Conservation (phyloP, 805 yeast species). For the Metschnikowia bowlesiae region DNA sequence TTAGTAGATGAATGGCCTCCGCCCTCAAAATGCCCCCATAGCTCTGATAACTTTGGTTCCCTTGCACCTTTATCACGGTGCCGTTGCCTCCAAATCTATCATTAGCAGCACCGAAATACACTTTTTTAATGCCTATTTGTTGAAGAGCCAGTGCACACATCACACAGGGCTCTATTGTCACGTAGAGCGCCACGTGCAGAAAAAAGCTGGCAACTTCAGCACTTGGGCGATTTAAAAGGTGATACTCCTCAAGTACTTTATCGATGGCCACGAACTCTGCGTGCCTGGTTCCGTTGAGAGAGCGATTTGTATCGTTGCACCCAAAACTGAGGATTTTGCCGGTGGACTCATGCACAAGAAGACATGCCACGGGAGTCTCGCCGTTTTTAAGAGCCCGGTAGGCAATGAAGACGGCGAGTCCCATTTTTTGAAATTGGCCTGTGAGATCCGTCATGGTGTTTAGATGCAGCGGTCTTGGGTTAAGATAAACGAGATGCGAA, state of each 20-base stretch:
- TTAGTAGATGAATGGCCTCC: conserved; percentile 76
- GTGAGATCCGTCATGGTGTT: conserved; percentile 7
- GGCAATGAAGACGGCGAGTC: conserved; percentile 52
- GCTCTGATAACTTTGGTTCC: conserved; percentile 42
- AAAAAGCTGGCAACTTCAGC: conserved; percentile 35
- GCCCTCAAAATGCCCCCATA: conserved; percentile 75
- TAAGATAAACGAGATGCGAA: conserved; percentile 2
- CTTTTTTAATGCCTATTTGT: conserved; percentile 69
- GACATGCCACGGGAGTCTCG: conserved; percentile 85
- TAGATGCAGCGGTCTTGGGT: background rate
- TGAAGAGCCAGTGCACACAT: conserved; percentile 94
- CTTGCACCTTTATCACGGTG: conserved; percentile 57
- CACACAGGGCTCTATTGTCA: conserved; percentile 95
- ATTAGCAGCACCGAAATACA: conserved; percentile 89
- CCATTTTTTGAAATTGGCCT: conserved; percentile 41
- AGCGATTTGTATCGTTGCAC: conserved; percentile 79
- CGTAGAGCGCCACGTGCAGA: conserved; percentile 65
- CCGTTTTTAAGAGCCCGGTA: conserved; percentile 56
- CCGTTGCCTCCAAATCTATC: conserved; percentile 98
- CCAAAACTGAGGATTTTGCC: conserved; percentile 65
- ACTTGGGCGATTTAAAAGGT: conserved; percentile 3
- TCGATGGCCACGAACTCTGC: conserved; percentile 88
- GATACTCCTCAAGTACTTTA: conserved; percentile 15
- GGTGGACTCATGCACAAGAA: conserved; percentile 39
- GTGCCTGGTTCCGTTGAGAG: conserved; percentile 83